Percentiles rank a stretch among this genome's conserved stretches.
phyloP scores from a whole-genome alignment of 2,329 filamentous ascomycete genomes.

The Xylaria sp. region DNA sequence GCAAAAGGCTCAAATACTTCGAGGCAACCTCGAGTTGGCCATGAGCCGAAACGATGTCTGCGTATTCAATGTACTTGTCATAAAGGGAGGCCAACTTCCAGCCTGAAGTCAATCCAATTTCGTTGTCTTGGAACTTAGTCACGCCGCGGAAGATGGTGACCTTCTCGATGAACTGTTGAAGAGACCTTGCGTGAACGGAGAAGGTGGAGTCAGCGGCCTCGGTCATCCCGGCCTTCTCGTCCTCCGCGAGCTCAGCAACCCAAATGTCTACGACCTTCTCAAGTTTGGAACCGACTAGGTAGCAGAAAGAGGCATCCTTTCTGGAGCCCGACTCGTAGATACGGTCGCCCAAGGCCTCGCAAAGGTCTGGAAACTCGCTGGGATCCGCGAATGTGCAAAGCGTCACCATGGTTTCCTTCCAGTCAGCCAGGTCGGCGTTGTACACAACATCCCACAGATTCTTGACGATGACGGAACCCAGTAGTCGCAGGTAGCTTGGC shows the following conservation, averaged over 20 bases:
- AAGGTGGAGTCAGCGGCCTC: slow-evolving; percentile 78
- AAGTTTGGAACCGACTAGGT: slow-evolving; percentile 90
- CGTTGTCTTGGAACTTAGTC: slow-evolving; percentile 83
- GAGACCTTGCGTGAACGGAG: slow-evolving; percentile 83
- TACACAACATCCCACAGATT: slow-evolving; percentile 98
- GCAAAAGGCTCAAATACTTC: slow-evolving; percentile 88
- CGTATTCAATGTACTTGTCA: slow-evolving; percentile 95
- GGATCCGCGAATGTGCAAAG: slow-evolving; percentile 94
- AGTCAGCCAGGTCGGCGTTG: slow-evolving; percentile 88
- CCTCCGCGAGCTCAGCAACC: slow-evolving; percentile 85
- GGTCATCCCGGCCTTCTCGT: slow-evolving; percentile 74
- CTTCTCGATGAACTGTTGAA: slow-evolving; percentile 97
- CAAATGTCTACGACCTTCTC: slow-evolving; percentile 97
- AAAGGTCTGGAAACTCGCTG: slow-evolving; percentile 89
- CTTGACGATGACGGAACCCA: slow-evolving; percentile 91
- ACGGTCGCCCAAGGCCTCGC: slow-evolving; percentile 90
- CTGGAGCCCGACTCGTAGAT: slow-evolving; percentile 76
- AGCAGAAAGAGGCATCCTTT: slow-evolving; percentile 96
- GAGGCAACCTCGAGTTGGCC: slow-evolving; percentile 85
- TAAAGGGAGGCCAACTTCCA: slow-evolving; percentile 92
- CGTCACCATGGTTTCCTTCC: slow-evolving; percentile 97
- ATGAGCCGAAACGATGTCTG: slow-evolving; percentile 89
- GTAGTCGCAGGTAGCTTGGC: slow-evolving; percentile 88
- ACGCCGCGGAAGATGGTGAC: slow-evolving; percentile 95
- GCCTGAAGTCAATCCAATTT: slow-evolving; percentile 69